A percentile compares a stretch with the other conserved stretches of the same genome.
Evolutionary conservation across 345 rosid genomes (phyloP).

Genomic region (Linum usitatissimum): DNA sequence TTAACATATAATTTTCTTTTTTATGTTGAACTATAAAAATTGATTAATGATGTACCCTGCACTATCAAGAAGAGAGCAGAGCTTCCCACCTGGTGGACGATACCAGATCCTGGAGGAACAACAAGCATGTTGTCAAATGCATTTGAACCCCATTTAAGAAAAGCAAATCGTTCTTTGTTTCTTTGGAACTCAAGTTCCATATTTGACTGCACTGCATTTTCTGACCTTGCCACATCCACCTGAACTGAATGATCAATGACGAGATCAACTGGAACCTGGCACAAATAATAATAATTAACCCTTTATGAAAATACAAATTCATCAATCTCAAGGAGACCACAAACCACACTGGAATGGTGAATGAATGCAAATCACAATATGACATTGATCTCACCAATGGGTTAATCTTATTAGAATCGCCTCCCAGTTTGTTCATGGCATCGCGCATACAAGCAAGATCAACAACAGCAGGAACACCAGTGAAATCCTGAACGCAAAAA

Average conservation of each 20-base stretch:
- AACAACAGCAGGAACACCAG: slow-evolving; percentile 84
- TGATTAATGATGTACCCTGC: background rate
- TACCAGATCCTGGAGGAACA: slow-evolving; percentile 94
- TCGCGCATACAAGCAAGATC: slow-evolving; percentile 83
- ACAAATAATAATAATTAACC: background rate
- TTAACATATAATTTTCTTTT: background rate
- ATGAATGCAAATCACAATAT: background rate
- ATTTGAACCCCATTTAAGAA: slow-evolving; percentile 93
- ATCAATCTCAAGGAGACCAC: background rate
- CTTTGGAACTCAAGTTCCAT: slow-evolving; percentile 85
- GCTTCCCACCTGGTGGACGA: slow-evolving; percentile 73
- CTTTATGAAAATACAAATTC: background rate
- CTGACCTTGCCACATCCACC: slow-evolving; percentile 88
- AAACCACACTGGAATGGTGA: background rate
- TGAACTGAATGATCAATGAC: slow-evolving; percentile 94
- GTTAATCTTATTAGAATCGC: slow-evolving; percentile 57
- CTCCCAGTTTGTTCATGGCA: slow-evolving; percentile 65
- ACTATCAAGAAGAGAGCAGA: background rate
- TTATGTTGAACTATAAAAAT: background rate
- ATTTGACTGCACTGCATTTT: slow-evolving; percentile 85
- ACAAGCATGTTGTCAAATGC: slow-evolving; percentile 92
- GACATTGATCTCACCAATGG: slow-evolving; percentile 38
- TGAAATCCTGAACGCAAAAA: slow-evolving; percentile 40
- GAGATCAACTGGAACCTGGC: slow-evolving; percentile 94
- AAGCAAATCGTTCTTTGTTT: slow-evolving; percentile 84